These are phyloP conservation scores for Bifiguratus adelaidae DNA, from an alignment of 192 early-diverging fungal genomes.

Conservation along the genomic window DNA sequence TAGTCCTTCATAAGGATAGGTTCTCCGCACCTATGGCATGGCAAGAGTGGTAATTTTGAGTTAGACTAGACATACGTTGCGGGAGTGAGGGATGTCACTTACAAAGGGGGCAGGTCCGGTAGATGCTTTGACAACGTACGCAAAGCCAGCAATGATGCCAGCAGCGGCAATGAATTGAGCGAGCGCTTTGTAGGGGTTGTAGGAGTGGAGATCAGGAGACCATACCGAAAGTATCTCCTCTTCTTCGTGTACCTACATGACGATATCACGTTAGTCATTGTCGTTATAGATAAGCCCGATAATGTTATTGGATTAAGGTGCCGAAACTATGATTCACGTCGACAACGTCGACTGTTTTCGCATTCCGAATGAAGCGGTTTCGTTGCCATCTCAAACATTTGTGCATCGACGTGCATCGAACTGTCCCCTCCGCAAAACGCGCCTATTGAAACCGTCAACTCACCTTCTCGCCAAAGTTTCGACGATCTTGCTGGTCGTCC, in stretches of 20 bases:
- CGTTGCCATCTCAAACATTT: no score
- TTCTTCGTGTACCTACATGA: conserved; percentile 46
- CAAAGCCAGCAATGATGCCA: conserved; percentile 36
- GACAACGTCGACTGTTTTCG: no score
- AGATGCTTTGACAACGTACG: conserved; percentile 32
- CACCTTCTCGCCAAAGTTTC: conserved; percentile 67
- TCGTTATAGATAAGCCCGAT: no score
- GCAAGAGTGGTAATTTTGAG: background rate
- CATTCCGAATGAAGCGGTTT: no score
- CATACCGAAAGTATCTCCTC: conserved; percentile 60
- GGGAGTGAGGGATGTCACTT: background rate
- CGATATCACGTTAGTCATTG: no score
- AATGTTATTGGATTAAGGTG: no score
- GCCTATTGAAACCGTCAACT: conserved; percentile 3
- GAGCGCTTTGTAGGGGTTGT: conserved; percentile 40
- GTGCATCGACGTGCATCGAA: no score
- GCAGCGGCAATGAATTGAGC: conserved; percentile 39
- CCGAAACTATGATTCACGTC: no score
- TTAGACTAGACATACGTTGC: background rate
- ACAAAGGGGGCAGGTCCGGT: background rate
- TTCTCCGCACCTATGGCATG: conserved; percentile 20
- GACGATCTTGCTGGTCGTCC: conserved; percentile 62
- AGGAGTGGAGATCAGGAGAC: conserved; percentile 55
- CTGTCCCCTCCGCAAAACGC: no score
- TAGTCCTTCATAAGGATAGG: conserved; percentile 57